A percentile compares a stretch with the other conserved stretches of the same genome.
phyloP scores from a whole-genome alignment of 163 green algal species.

The Prototheca stagnorum region DNA sequence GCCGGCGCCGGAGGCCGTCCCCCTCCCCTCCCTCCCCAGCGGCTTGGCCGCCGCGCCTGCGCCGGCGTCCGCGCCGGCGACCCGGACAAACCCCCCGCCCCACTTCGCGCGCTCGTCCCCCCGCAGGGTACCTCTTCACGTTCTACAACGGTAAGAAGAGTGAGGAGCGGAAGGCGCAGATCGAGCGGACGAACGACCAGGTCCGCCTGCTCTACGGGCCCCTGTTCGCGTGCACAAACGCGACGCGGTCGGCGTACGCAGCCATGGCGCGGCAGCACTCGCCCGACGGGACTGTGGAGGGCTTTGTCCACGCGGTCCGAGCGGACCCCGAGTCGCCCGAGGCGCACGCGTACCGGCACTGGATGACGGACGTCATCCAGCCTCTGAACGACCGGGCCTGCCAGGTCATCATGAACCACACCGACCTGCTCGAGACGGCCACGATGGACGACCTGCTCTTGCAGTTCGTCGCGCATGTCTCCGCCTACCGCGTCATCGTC shows the following conservation, averaged over 20 bases:
- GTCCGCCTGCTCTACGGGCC: slow-evolving; percentile 57
- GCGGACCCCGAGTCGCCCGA: slow-evolving; percentile 33
- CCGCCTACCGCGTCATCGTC: slow-evolving; percentile 36
- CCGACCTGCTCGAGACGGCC: slow-evolving; percentile 35
- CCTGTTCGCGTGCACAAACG: slow-evolving; percentile 59
- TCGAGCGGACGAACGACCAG: slow-evolving; percentile 73
- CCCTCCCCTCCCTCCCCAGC: no score
- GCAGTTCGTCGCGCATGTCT: slow-evolving; percentile 30
- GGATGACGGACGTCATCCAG: slow-evolving; percentile 58
- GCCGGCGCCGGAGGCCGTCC: no score
- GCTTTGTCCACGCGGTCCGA: slow-evolving; percentile 32
- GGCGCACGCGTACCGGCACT: slow-evolving; percentile 44
- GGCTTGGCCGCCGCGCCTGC: no score
- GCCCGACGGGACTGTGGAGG: slow-evolving; percentile 37
- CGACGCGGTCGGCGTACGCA: slow-evolving; percentile 51
- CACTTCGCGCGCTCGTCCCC: background rate
- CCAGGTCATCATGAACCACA: slow-evolving; percentile 27
- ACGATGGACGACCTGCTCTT: slow-evolving; percentile 36
- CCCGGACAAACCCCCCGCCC: no score
- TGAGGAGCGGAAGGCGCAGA: slow-evolving; percentile 65
- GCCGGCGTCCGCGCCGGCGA: no score
- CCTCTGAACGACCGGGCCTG: slow-evolving; percentile 62
- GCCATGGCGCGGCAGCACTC: slow-evolving; percentile 67
- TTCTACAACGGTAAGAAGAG: slow-evolving; percentile 60
- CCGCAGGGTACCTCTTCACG: slow-evolving; percentile 50